Base-by-base conservation (phyloP, 306 rosid species). In the Senna siamea region DNA sequence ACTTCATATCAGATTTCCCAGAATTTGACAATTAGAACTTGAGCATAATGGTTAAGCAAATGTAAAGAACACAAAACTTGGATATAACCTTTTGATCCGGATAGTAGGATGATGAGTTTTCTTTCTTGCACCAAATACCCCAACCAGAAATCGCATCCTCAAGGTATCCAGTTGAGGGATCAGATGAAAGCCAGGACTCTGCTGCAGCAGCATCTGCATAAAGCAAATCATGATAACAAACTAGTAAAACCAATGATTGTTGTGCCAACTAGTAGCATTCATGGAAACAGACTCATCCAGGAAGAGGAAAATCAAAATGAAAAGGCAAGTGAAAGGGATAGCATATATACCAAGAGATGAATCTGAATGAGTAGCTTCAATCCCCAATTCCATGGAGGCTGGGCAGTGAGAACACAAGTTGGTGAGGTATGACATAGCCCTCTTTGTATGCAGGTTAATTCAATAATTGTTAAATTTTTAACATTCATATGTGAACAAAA, bases 131-230 rank as follows among this genome's bases (percentile, higher is more conserved):
- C 87, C 87, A 80, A 74, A 63, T 72, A 55, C 59, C 84, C 82
- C 82, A 80, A 5, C 82, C 84, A 54, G 71, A 61, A 52, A 83
- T 77, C 63, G 82, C 87, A 84, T 84, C 87, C 77, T 84, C 87
- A 70, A 84, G 87, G 81, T 84, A 84, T 40, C 87, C 85, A 69
- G 69, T 73, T 7, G 85, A 77, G 37, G 82, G 62, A 60, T 84
- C 78, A 68, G 59, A 77, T 17, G 59, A 66, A 69, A 80, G 70
- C 85, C 87, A 84, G 19, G 82, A 56, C 37, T 69, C 87, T 47
- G 51, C 82, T 69, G 52, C 70, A 76, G 4, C 71, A 68, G 3
- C 72, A 76, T 50, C 23, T 57, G 23, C 53, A 68, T 32, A 48
- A 65, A 70, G 3, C 72, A 76, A 63, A 58, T 9, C 48, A 51